Evolutionary conservation across 805 yeast genomes (phyloP), one percentile per base, ranked within the genome.

Genomic region (Pichia paraexigua): DNA sequence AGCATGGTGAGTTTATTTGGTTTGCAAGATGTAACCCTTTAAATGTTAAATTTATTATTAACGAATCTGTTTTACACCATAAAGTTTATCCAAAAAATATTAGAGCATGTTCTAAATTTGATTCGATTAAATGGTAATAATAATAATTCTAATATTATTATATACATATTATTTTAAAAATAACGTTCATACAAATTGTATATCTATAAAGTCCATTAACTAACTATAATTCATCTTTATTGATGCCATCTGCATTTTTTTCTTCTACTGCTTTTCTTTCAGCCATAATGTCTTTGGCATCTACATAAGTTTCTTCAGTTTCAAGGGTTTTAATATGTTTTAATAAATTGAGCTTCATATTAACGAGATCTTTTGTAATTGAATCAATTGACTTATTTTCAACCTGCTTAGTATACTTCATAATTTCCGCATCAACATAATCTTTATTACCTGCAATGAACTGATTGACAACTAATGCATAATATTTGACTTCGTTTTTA

Each of bases 11-110:
- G 57, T 82, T 83, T 52, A 78, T 90, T 28, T 90, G 97, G 97
- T 71, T 88, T 63, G 99, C 95, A 1, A 76, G 92, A 54, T 84
- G 95, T 50, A 74, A 79, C 3, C 98, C 98, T 5, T 73, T 75
- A 48, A 87, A 88, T 60, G 86, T 84, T 24, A 75, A 76, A 51
- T 83, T 86, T 2, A 80, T 92, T 12, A 76, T 88, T 10, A 87
- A 88, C 49, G 86, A 89, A 58, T 82, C 95, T 12, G 75, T 94
- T 39, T 60, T 85, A 18, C 73, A 80, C 8, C 84, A 82, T 7
- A 77, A 75, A 53, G 90, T 89, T 3, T 83, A 87, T 77, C 83
- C 88, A 18, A 78, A 84, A 47, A 65, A 80, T 58, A 76, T 88
- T 52, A 71, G 98, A 66, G 72, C 75, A 32, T 74, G 74, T 8